Base-by-base conservation (phyloP, 192 early-diverging fungal genomes). In the Umbelopsis vinacea region DNA sequence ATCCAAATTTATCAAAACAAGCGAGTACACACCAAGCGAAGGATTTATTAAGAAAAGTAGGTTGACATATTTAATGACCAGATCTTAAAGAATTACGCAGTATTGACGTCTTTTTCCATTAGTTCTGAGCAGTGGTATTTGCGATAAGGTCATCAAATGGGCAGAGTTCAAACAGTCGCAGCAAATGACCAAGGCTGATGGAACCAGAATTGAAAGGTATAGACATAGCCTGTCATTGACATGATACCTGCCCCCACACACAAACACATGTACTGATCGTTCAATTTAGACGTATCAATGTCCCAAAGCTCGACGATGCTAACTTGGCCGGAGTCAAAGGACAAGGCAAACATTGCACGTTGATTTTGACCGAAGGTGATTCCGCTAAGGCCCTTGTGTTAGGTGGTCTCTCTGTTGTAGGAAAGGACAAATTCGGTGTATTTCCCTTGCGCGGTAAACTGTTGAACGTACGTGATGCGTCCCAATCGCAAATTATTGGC, bases 321-420 rank as follows among this genome's bases (percentile, higher is more conserved):
- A 97, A 95, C 74, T 85, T 89, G 66, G 97, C 97, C 17, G 97
- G 97, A 14, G 88, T 87, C 0, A 46, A 55, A 24, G 80, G 82
- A 10, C 79, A 91, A 54, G 87, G 89, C 21, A 74, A 78, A 45
- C 67, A 95, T 10, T 99, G 97, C 79, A 98, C 96, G 19, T 83
- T 99, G 60, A 97, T 99, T 77, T 83, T 99, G 66, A 98, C 97
- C 0, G 97, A 98, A 85, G 96, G 96, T 80, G 96, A 98, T 77
- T 97, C 95, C 12, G 96, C 95, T 79, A 98, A 97, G 71, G 81
- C 96, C 0, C 81, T 97, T 29, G 96, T 94, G 14, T 86, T 98
- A 38, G 82, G 88, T 40, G 96, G 96, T 8, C 81, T 98, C 43
- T 87, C 89, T 40, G 94, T 96, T 19, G 90, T 97, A 37, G 96